Base-by-base conservation (phyloP, 78 protist genomes). In the Speleostelium caveatum region DNA sequence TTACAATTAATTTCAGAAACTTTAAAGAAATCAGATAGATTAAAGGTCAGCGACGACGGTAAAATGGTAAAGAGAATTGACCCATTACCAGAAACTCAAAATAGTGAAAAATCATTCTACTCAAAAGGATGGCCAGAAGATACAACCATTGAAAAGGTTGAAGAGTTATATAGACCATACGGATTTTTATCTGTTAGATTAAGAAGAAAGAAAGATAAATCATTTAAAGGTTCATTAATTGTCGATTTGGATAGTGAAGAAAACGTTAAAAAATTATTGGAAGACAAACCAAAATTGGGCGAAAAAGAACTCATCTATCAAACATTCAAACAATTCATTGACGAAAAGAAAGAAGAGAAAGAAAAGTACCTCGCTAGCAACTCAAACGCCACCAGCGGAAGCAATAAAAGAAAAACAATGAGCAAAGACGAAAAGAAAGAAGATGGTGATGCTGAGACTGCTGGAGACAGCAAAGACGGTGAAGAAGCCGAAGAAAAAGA, bases 51-150 rank as follows among this genome's bases (percentile, higher is more conserved):
- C 19, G 74, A 61, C 33, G 92, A 86, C 49, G 88, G 76, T 66
- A 79, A 79, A 58, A 65, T 56, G 66, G 76, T 79, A 1, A 79
- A 36, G 49, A 79, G 88, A 79, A 21, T 36, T 16, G 66, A 79
- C 32, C 88, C 88, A 79, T 39, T 79, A n/a, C 88, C 88, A 67
- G 77, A 71, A 55, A 30, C 10, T 51, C 26, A 49, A 49, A 76
- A 67, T 45, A 36, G 35, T 28, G 88, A 71, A 28, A 79, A 79
- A 71, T 42, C 76, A 5, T 36, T 79, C 22, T 79, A 79, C 56
- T 66, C 75, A n/a, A 79, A 79, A 71, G 92, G 92, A 32, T 86
- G 92, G 92, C 92, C 92, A 33, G 7, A 5, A 30, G 92, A 86
- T 21, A 72, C 92, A 22, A 86, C 92, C 51, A 86, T 86, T 49